Conservation (phyloP, 2,329 filamentous ascomycete species). For the Clonostachys rhizophaga region DNA sequence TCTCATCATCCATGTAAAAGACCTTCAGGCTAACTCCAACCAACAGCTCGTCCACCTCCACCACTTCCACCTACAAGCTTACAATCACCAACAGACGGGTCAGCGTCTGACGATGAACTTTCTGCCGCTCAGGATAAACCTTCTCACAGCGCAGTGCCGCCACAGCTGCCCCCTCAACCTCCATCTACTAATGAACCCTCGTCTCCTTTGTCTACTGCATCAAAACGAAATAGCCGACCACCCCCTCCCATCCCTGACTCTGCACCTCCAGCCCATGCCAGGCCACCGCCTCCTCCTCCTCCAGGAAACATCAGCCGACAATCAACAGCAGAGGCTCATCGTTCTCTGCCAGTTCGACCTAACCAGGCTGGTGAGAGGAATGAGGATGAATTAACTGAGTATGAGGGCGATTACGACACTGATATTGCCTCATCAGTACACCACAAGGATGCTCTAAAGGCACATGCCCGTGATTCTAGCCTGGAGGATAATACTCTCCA, state of each 20-base stretch:
- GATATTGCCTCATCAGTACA: conserved; percentile 93
- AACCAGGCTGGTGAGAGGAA: conserved; percentile 54
- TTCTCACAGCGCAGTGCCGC: conserved; percentile 32
- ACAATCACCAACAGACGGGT: conserved; percentile 69
- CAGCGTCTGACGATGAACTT: conserved; percentile 85
- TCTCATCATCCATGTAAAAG: not conserved
- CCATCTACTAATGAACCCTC: conserved; percentile 24
- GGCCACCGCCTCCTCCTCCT: conserved; percentile 64
- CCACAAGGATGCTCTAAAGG: conserved; percentile 87
- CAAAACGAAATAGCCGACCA: conserved; percentile 51
- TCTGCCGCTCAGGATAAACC: conserved; percentile 47
- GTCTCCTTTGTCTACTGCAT: conserved; percentile 21
- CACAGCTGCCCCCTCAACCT: conserved; percentile 37
- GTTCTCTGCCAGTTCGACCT: conserved; percentile 35
- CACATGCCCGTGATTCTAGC: conserved; percentile 74
- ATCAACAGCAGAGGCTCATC: conserved; percentile 52
- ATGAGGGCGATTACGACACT: conserved; percentile 96
- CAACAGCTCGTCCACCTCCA: conserved; percentile 44
- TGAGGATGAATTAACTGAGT: conserved; percentile 81
- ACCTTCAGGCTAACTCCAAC: conserved; percentile 33
- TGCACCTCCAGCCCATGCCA: conserved; percentile 46
- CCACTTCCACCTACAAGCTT: conserved; percentile 46
- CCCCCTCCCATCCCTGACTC: conserved; percentile 58
- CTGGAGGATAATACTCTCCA: conserved; percentile 64
- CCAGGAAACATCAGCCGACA: conserved; percentile 46